These are phyloP conservation scores for Abrus precatorius DNA, from an alignment of 306 rosid genomes.

Conservation along the genomic window DNA sequence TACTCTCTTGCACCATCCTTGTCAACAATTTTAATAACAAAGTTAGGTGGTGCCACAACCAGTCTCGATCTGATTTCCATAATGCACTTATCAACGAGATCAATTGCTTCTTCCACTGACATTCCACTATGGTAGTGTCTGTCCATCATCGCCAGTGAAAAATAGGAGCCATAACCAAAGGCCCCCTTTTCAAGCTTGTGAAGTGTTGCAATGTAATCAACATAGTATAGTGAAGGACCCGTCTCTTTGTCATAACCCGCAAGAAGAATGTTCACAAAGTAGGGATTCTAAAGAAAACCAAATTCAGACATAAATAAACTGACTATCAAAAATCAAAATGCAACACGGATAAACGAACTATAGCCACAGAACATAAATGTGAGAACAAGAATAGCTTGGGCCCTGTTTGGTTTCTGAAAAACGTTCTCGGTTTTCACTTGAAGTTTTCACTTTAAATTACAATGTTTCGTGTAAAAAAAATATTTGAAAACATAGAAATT, in stretches of 20 bases:
- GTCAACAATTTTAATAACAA: slow-evolving; percentile 95
- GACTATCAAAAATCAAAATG: slow-evolving; percentile 9
- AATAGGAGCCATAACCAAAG: slow-evolving; percentile 93
- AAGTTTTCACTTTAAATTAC: too few relatives aligned
- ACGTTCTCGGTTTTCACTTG: too few relatives aligned
- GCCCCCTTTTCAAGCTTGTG: slow-evolving; percentile 99
- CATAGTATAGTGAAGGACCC: slow-evolving; percentile 84
- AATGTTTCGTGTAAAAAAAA: too few relatives aligned
- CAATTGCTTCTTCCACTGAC: slow-evolving; percentile 84
- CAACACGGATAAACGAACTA: slow-evolving; percentile 7
- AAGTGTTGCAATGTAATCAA: slow-evolving; percentile 93
- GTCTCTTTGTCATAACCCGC: slow-evolving; percentile 96
- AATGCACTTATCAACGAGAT: slow-evolving; percentile 84
- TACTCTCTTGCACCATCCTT: slow-evolving; percentile 91
- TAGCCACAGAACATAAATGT: too few relatives aligned
- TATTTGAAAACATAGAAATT: too few relatives aligned
- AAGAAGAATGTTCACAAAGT: slow-evolving; percentile 85
- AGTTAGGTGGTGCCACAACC: slow-evolving; percentile 92
- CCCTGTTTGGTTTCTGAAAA: too few relatives aligned
- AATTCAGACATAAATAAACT: slow-evolving; percentile 35
- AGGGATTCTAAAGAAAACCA: slow-evolving; percentile 74
- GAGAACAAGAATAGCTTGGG: too few relatives aligned
- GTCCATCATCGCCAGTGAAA: slow-evolving; percentile 91
- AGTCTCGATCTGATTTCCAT: slow-evolving; percentile 75
- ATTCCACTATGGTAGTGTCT: slow-evolving; percentile 89